These are phyloP conservation scores for Chamaenerion angustifolium DNA, from an alignment of 345 rosid species.

Conservation along the genomic window DNA sequence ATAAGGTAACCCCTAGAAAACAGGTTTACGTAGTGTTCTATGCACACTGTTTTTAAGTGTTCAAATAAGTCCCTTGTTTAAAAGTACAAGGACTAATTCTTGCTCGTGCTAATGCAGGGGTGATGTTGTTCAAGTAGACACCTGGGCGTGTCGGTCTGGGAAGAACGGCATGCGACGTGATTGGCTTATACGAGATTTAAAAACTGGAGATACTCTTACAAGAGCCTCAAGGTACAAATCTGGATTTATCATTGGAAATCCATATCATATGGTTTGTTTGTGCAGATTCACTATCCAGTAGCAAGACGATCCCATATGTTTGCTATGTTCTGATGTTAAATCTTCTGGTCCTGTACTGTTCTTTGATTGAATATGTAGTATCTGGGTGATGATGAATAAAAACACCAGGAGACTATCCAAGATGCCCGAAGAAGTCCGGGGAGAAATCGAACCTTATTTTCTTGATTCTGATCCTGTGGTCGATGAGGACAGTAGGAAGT, in stretches of 20 bases:
- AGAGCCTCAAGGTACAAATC: slow-evolving; percentile 29
- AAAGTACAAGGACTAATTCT: neutral
- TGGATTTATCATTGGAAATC: neutral
- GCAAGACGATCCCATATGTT: neutral
- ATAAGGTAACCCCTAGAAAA: too few species aligned
- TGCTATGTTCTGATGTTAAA: neutral
- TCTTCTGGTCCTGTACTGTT: neutral
- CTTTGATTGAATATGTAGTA: slow-evolving; percentile 28
- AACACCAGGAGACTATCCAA: slow-evolving; percentile 70
- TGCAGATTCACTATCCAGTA: neutral
- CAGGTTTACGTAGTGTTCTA: too few species aligned
- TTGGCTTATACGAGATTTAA: slow-evolving; percentile 27
- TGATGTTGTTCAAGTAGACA: slow-evolving; percentile 29
- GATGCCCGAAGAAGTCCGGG: slow-evolving; percentile 72
- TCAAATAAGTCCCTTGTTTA: too few species aligned
- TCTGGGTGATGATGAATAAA: slow-evolving; percentile 96
- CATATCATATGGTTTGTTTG: neutral
- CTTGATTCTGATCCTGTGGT: slow-evolving; percentile 45
- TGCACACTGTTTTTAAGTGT: too few species aligned
- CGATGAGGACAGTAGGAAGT: slow-evolving; percentile 64
- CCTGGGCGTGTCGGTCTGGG: slow-evolving; percentile 27
- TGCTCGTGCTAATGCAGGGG: slow-evolving; percentile 17
- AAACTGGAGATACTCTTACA: slow-evolving; percentile 21
- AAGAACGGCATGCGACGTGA: slow-evolving; percentile 31
- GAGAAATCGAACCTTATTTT: slow-evolving; percentile 63